Conservation (phyloP, 1,284 basidiomycete genomes). For the Puccinia hordei region DNA sequence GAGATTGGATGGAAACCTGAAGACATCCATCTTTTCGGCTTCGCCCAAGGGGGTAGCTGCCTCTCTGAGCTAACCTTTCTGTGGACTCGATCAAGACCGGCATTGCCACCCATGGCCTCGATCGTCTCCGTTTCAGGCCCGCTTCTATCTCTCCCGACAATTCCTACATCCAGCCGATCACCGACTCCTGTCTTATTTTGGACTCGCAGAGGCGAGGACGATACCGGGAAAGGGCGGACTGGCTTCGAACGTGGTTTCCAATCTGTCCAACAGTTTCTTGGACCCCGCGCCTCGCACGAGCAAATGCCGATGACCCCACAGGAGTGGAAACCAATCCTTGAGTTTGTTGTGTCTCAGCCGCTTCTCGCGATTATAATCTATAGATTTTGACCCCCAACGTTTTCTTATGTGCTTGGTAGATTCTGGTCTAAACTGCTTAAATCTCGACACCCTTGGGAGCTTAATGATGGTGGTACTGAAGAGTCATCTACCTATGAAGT, state of each 20-base stretch:
- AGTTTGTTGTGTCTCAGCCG: slow-evolving; percentile 22
- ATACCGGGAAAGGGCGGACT: not conserved
- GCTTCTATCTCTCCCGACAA: slow-evolving; percentile 73
- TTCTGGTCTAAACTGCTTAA: slow-evolving; percentile 53
- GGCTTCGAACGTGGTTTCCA: slow-evolving; percentile 34
- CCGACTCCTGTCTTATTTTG: slow-evolving; percentile 64
- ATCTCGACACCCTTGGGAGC: slow-evolving; percentile 51
- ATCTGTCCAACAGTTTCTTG: slow-evolving; percentile 16
- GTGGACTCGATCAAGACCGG: slow-evolving; percentile 61
- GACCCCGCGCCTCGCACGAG: slow-evolving; percentile 2
- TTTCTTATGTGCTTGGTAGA: not conserved
- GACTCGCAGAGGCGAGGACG: slow-evolving; percentile 35
- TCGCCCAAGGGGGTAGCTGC: slow-evolving; percentile 81
- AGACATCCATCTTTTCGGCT: slow-evolving; percentile 82
- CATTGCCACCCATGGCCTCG: slow-evolving; percentile 65
- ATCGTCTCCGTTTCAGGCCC: slow-evolving; percentile 72
- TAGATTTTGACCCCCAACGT: not conserved
- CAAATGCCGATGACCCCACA: slow-evolving; percentile 19
- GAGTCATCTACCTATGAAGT: slow-evolving; percentile 6
- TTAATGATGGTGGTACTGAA: slow-evolving; percentile 21
- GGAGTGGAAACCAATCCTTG: slow-evolving; percentile 47
- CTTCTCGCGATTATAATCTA: not conserved
- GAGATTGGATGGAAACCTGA: slow-evolving; percentile 68
- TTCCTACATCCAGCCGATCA: slow-evolving; percentile 62
- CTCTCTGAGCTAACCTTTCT: slow-evolving; percentile 70